Base-by-base conservation (phyloP, 139 green algal species). In the Diplosphaera chodatii region DNA sequence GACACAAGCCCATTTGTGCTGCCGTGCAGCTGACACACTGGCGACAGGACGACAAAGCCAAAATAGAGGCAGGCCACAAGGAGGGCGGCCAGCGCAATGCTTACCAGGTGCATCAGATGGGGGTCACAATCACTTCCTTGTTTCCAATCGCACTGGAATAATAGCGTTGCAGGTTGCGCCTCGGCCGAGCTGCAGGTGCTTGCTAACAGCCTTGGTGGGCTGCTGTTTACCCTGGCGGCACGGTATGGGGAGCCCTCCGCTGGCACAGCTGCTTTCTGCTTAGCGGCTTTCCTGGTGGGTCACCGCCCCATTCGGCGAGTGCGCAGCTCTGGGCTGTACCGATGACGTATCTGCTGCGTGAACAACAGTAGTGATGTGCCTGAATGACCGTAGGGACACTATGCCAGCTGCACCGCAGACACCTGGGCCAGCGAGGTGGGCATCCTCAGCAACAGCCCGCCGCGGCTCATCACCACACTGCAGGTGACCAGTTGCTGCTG, bases 391-490 rank as follows among this genome's bases (percentile, higher is more conserved):
- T 56, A 74, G 69, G 69, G 32, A 27, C 56, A 96, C 75, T 96
- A 93, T 63, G 84, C 88, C 29, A 95, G 89, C 81, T 96, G 89
- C 75, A 91, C 82, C 68, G 92, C 83, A 4, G 93, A 98, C 85
- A 97, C 93, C 0, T 98, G 91, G 92, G 83, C 92, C 4, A 87
- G 71, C 16, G 93, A 98, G 83, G 32, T 98, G 1, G 93, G 93
- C 4, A 76, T 93, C 2, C 82, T 96, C 20, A 84, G 68, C 59
- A 28, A 63, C 18, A 32, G 23, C 33, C 32, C 73, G 33, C 93
- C 93, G 0, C 82, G 87, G 27, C 85, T 98, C 2, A 86, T 98
- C 70, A 97, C 91, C 18, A 91, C 77, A 0, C 31, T 86, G 21
- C 29, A 68, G 69, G 68, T 73, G 20, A 3, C 2, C 40, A 65